Base-by-base conservation (phyloP, 2,329 filamentous ascomycete genomes). In the Conoideocrella luteorostrata region DNA sequence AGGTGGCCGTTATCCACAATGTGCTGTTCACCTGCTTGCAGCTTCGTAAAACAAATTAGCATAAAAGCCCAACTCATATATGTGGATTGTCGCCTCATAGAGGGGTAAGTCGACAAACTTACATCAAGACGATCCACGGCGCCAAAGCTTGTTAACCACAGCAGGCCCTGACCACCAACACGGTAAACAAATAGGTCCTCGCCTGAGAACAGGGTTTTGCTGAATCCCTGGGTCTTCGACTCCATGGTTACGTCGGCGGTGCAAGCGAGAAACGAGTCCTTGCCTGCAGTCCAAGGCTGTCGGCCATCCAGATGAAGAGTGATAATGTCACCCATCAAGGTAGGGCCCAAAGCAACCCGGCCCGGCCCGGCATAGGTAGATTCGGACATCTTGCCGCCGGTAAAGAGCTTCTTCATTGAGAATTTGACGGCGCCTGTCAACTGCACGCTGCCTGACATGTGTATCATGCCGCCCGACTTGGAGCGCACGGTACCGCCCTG, bases 1-100 rank as follows among this genome's bases (percentile, higher is more conserved):
- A 54, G 47, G 15, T 54, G 52, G 20, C 50, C 50, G 20, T 52
- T 52, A 21, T 52, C 50, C 3, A 53, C 51, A 33, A 52, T 52
- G 28, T 53, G 51, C 37, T 53, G 47, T 43, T 53, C 47, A 9
- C 46, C 50, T n/a, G 48, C 41, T 43, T 46, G 46, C n/a, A 53
- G 45, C 51, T 53, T 21, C n/a, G 15, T 7, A 12, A 24, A 21
- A 21, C 29, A 7, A 26, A n/a, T 18, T 23, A 21, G 12, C 33
- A 36, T 6, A 17, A 17, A 39, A 21, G 4, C 13, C 7, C n/a
- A n/a, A n/a, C n/a, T n/a, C n/a, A n/a, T n/a, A n/a, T n/a, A n/a
- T n/a, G n/a, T n/a, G n/a, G n/a, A n/a, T n/a, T n/a, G n/a, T n/a
- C n/a, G n/a, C n/a, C n/a, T n/a, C n/a, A n/a, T n/a, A n/a, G n/a